phyloP scores from a whole-genome alignment of 192 early-diverging fungal species.

The Phlyctochytrium arcticum region DNA sequence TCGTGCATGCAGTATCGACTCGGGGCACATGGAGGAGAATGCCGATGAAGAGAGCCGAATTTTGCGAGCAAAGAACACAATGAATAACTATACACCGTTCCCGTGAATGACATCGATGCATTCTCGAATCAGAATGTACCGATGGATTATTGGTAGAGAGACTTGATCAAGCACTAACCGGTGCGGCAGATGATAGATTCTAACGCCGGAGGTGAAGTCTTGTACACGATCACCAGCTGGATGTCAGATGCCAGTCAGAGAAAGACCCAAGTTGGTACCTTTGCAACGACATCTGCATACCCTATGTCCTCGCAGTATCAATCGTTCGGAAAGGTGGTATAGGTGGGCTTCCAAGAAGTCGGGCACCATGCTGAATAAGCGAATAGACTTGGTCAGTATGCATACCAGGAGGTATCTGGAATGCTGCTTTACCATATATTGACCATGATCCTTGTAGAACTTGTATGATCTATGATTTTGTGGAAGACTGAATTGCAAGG shows the following conservation, averaged over 20 bases:
- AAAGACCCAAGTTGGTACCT: no score
- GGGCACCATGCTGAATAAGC: slow-evolving; percentile 87
- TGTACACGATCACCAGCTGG: slow-evolving; percentile 81
- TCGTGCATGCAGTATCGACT: slow-evolving; percentile 90
- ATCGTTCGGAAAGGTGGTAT: slow-evolving; percentile 82
- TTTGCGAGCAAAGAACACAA: neutral
- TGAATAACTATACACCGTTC: slow-evolving; percentile 53
- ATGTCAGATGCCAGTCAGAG: no score
- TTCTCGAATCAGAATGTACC: slow-evolving; percentile 88
- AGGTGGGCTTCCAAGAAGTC: slow-evolving; percentile 98
- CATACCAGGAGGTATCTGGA: no score
- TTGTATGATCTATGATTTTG: no score
- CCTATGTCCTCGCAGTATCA: slow-evolving; percentile 90
- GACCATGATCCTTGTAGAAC: no score
- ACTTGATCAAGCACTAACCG: slow-evolving; percentile 82
- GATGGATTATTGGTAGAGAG: slow-evolving; percentile 80
- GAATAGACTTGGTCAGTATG: no score
- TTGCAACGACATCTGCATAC: no score
- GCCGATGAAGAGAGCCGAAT: slow-evolving; percentile 34
- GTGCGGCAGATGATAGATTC: slow-evolving; percentile 91
- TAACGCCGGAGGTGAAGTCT: slow-evolving; percentile 86
- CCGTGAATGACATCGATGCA: slow-evolving; percentile 93
- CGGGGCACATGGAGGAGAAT: slow-evolving; percentile 91
- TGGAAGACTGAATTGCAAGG: no score
- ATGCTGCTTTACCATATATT: no score